Evolutionary conservation across 2,329 filamentous ascomycete genomes (phyloP), one percentile per base, ranked within the genome.

Genomic region (Verticillium dahliae): DNA sequence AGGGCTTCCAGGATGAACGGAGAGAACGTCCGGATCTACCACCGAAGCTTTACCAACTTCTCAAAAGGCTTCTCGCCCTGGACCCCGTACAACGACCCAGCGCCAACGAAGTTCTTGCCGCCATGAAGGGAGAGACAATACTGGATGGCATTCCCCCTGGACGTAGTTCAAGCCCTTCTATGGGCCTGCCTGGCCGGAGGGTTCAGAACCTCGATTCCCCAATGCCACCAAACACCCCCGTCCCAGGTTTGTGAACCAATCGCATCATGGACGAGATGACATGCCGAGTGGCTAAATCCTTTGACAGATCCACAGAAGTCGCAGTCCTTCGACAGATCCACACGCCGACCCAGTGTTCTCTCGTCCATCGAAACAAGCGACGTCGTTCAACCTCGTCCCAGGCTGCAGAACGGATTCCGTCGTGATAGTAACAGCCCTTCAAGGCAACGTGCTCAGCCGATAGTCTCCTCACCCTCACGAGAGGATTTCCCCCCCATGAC

Each of bases 11-110:
- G 65, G 89, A 92, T 63, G 89, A 91, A 67, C 83, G 86, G 38
- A 82, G 88, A 39, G 83, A 89, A 65, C 85, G 94, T 1, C 86
- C 90, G 0, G 95, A 98, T 68, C 79, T 99, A 0, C 95, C 95
- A 0, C 83, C 91, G 5, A 89, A 91, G 72, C 83, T 99, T 0
- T 99, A 98, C 74, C 85, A 86, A 56, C 87, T 96, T 60, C 81
- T 99, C 4, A 92, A 92, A 72, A 86, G 86, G 61, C 80, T 99
- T 5, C 82, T 99, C 6, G 88, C 92, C 1, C 79, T 96, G 13
- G 83, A 93, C 62, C 91, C 94, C 0, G 77, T 80, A 1, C 85
- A 92, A 61, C 83, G 95, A 6, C 95, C 95, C 0, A 91, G 87
- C 55, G 93, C 95, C 1, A 90, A 87, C 56, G 93, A 98, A 62